Evolutionary conservation across 2,329 filamentous ascomycete genomes (phyloP).

Genomic region (Paracorniculantispora psalliotae): DNA sequence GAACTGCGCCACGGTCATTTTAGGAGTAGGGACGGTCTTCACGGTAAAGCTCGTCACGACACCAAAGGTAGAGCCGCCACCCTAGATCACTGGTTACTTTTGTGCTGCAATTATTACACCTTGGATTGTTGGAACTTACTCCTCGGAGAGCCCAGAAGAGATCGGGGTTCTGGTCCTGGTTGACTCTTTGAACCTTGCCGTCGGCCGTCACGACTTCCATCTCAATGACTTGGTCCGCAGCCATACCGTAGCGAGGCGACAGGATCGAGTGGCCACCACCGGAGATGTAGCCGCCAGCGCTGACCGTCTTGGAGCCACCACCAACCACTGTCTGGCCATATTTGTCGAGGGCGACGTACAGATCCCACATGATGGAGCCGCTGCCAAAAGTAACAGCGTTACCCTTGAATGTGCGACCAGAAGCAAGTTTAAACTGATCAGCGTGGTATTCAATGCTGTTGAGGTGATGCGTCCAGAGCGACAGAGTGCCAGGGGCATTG

Average conservation of each 20-base stretch:
- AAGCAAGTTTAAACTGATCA: slow-evolving; percentile 38
- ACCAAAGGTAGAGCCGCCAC: slow-evolving; percentile 57
- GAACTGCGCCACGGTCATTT: slow-evolving; percentile 23
- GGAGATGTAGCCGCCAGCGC: slow-evolving; percentile 55
- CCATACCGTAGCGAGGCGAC: slow-evolving; percentile 51
- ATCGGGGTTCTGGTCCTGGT: slow-evolving; percentile 48
- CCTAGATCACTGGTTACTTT: slow-evolving; percentile 29
- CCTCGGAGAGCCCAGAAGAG: slow-evolving; percentile 62
- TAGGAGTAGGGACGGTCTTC: slow-evolving; percentile 42
- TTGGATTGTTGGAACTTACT: slow-evolving; percentile 29
- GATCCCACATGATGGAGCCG: slow-evolving; percentile 46
- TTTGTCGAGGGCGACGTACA: slow-evolving; percentile 40
- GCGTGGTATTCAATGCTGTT: slow-evolving; percentile 33
- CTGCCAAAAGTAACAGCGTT: slow-evolving; percentile 49
- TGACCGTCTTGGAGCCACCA: slow-evolving; percentile 51
- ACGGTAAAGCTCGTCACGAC: slow-evolving; percentile 54
- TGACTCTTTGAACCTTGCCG: slow-evolving; percentile 46
- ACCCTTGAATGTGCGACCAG: slow-evolving; percentile 36
- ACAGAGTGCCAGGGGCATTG: slow-evolving; percentile 45
- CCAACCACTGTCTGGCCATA: slow-evolving; percentile 47
- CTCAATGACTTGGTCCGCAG: slow-evolving; percentile 56
- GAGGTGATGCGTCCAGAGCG: slow-evolving; percentile 49
- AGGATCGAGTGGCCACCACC: slow-evolving; percentile 57
- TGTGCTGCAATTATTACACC: neutral
- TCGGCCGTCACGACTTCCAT: slow-evolving; percentile 50